Evolutionary conservation across 1,139 yeast species (phyloP).

Genomic region (Geotrichum citri-aurantii): DNA sequence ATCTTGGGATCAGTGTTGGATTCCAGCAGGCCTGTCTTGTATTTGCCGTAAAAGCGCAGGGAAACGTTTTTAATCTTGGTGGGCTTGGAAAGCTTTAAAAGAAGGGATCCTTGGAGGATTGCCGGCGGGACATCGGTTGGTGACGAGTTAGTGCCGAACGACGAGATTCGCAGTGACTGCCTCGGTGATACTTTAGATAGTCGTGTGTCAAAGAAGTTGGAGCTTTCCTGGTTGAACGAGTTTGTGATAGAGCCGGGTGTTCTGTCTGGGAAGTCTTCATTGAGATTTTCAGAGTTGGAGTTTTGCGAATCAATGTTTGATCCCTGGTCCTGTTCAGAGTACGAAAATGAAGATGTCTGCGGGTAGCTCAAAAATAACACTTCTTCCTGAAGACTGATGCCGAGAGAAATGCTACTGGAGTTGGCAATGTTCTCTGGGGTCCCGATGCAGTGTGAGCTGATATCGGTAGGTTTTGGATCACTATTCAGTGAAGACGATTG

Average conservation of each 20-base stretch:
- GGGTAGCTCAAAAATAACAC: slow-evolving; percentile 30
- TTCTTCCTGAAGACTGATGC: slow-evolving; percentile 34
- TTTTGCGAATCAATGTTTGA: not conserved
- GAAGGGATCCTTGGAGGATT: slow-evolving; percentile 68
- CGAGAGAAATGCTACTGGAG: slow-evolving; percentile 33
- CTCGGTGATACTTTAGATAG: not conserved
- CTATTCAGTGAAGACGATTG: not conserved
- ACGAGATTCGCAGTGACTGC: slow-evolving; percentile 5
- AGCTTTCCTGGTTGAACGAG: not conserved
- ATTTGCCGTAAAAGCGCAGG: slow-evolving; percentile 58
- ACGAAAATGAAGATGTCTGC: slow-evolving; percentile 22
- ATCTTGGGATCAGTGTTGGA: slow-evolving; percentile 1
- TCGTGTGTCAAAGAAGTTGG: not conserved
- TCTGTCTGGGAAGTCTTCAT: slow-evolving; percentile 13
- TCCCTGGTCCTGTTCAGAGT: slow-evolving; percentile 24
- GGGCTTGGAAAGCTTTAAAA: slow-evolving; percentile 67
- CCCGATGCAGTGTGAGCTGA: slow-evolving; percentile 32
- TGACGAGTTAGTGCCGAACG: slow-evolving; percentile 11
- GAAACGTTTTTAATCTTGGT: slow-evolving; percentile 60
- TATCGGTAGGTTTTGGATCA: slow-evolving; percentile 13
- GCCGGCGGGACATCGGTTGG: slow-evolving; percentile 59
- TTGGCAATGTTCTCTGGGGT: slow-evolving; percentile 31
- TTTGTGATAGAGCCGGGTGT: slow-evolving; percentile 9
- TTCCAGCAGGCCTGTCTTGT: slow-evolving; percentile 85
- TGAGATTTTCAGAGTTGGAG: not conserved